A percentile compares a stretch with the other conserved stretches of the same genome.
Evolutionary conservation across 148 eudicot genomes (phyloP).

Genomic region (Silene uniflora): DNA sequence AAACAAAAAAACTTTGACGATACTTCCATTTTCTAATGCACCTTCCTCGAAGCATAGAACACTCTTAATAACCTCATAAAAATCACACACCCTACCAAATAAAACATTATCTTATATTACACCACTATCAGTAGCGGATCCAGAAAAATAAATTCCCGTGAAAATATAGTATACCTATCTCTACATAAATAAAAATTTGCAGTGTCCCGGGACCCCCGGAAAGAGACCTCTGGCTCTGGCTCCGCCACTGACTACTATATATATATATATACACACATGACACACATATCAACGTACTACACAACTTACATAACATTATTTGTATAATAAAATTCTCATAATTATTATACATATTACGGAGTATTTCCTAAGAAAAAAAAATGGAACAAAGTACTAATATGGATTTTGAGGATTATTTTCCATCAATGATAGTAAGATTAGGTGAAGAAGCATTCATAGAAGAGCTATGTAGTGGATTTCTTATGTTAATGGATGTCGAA

Average conservation of each 20-base stretch:
- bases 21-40: slow-evolving; percentile 18
- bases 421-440: slow-evolving; percentile 39
- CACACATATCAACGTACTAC: too few relatives aligned
- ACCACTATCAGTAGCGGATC: too few relatives aligned
- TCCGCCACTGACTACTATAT: too few relatives aligned
- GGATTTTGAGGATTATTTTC: slow-evolving; percentile 46
- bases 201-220: too few relatives aligned
- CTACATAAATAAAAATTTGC: too few relatives aligned
- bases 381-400: slow-evolving; percentile 4
- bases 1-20: slow-evolving; percentile 9
- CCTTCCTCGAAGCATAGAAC: slow-evolving; percentile 28
- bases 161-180: too few relatives aligned
- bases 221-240: too few relatives aligned
- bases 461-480: slow-evolving; percentile 51
- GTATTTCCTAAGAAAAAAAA: not conserved
- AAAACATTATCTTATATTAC: not conserved
- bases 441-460: slow-evolving; percentile 39
- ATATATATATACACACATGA: too few relatives aligned
- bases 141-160: too few relatives aligned
- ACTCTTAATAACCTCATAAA: slow-evolving; percentile 19
- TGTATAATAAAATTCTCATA: too few relatives aligned
- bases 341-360: too few relatives aligned
- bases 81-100: not conserved
- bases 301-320: too few relatives aligned
- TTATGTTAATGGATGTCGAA: slow-evolving; percentile 37